Percentiles rank a stretch among this genome's conserved stretches.
Evolutionary conservation across 148 eudicot genomes (phyloP).

Genomic region (Salicornia ramosissima): DNA sequence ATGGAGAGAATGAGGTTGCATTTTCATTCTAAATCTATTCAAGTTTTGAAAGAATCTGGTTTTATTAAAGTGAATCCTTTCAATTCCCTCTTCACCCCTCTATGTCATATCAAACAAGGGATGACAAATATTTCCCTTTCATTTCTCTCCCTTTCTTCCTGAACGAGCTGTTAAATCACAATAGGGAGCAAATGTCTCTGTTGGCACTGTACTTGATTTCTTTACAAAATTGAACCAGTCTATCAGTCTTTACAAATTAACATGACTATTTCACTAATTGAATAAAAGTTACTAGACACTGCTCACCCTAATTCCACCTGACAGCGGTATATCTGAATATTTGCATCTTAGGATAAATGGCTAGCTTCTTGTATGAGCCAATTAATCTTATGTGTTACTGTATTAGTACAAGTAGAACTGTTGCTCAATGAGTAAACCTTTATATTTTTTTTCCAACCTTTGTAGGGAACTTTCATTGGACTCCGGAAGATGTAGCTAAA

Average conservation of each 20-base stretch:
- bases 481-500: slow-evolving; percentile 79
- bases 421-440: neutral
- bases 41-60: too few species aligned
- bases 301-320: neutral
- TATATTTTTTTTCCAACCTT: slow-evolving; percentile 12
- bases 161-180: too few species aligned
- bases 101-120: too few species aligned
- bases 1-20: too few species aligned
- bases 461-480: slow-evolving; percentile 94
- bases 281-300: neutral
- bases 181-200: too few species aligned
- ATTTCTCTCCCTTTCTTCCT: neutral
- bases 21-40: too few species aligned
- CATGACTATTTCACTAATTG: neutral
- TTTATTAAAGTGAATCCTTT: too few species aligned
- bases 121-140: too few species aligned
- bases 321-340: neutral
- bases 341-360: neutral
- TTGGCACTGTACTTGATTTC: neutral
- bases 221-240: neutral
- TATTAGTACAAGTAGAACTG: neutral
- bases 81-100: too few species aligned
- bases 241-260: neutral
- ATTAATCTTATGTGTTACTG: neutral
- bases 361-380: neutral